Conservation (phyloP, 768 basidiomycete genomes). For the Phylloporus rhodoxanthus region DNA sequence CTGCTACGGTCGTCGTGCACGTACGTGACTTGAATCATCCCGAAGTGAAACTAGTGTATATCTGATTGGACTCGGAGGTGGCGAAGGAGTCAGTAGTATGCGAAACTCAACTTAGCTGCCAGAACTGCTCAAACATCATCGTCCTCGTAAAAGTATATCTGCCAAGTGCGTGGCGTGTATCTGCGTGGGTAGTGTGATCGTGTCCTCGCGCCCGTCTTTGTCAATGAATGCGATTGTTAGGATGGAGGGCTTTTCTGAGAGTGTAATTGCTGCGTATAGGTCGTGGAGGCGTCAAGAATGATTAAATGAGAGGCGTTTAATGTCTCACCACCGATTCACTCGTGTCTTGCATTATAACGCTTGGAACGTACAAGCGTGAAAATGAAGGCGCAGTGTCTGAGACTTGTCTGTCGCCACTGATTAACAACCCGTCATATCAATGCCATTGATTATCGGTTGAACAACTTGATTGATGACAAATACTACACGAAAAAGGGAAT, state of each 20-base stretch:
- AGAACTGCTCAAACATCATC: background rate
- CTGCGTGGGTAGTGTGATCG: background rate
- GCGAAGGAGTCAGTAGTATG: constrained; percentile 1
- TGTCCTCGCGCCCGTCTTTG: background rate
- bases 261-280: background rate
- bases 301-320: background rate
- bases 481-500: background rate
- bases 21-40: constrained; percentile 1
- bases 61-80: constrained; percentile 2
- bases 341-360: constrained; percentile 1
- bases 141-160: too few relatives aligned
- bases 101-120: background rate
- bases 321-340: constrained; percentile 2
- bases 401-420: background rate
- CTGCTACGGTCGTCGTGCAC: background rate
- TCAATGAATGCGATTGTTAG: background rate
- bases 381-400: background rate
- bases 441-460: too few relatives aligned
- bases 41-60: constrained; percentile 15
- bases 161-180: too few relatives aligned
- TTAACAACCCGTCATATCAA: too few relatives aligned
- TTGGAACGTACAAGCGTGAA: background rate
- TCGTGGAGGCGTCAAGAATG: background rate
- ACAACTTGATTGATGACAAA: too few relatives aligned
- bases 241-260: background rate